Base-by-base conservation (phyloP, 768 basidiomycete genomes). In the Hygrocybe coccinea region DNA sequence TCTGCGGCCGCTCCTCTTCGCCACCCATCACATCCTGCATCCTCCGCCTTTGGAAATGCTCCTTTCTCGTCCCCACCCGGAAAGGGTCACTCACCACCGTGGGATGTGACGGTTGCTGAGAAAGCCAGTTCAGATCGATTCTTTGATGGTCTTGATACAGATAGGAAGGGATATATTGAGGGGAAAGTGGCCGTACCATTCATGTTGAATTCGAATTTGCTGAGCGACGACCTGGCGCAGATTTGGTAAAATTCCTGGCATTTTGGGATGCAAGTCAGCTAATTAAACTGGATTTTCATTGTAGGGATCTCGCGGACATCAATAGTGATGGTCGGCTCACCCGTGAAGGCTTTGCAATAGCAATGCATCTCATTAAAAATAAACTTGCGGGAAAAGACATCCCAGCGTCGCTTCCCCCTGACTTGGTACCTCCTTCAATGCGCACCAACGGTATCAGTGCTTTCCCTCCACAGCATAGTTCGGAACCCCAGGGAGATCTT, bases 121-220 rank as follows among this genome's bases (percentile, higher is more conserved):
- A 98, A 97, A 67, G 79, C 83, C 1, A 77, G 72, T 17, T 75
- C 89, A 1, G 94, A 98, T 69, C 73, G 72, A 10, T 86, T 84
- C 71, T 99, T 97, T 66, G 84, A 87, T 56, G 75, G 74, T n/a
- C 77, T 98, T 37, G 97, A 99, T 68, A 69, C 78, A 14, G 78
- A 80, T 59, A 84, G 79, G 60, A 79, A 73, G 56, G 94, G 93
- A 0, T 90, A 78, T 65, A 87, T 98, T 17, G 93, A 95, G 65
- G 94, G 94, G 7, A 92, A 95, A 56, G 84, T 91, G 34, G 97
- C 93, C 7, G 97, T 97, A 4, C 92, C 91, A 2, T 98, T 98
- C 71, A 89, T 99, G 87, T 68, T 95, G 56, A 86, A 93, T 70
- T 95, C 92, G 33, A 85, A 89, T 45, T 73, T 99, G 45, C 79